Evolutionary conservation across 2,329 filamentous ascomycete genomes (phyloP).

Genomic region (Talaromyces verruculosus): DNA sequence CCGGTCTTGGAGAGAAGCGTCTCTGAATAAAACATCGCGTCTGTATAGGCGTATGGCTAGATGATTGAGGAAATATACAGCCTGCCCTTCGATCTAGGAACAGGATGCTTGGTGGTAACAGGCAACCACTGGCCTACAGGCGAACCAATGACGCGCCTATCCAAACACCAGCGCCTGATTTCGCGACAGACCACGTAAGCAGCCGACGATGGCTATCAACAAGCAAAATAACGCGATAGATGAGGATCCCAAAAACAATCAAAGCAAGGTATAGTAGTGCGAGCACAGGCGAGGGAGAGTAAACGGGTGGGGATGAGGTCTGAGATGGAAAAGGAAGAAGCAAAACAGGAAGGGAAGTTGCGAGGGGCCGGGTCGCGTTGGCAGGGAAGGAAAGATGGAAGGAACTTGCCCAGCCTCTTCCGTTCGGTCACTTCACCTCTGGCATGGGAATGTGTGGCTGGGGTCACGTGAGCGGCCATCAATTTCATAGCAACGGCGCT

Average conservation of each 20-base stretch:
- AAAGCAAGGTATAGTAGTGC: background rate
- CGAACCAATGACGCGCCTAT: slow-evolving; percentile 22
- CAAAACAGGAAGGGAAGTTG: slow-evolving; percentile 19
- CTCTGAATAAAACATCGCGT: slow-evolving; percentile 92
- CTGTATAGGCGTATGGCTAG: slow-evolving; percentile 25
- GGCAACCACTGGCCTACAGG: slow-evolving; percentile 4
- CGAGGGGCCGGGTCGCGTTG: slow-evolving; percentile 22
- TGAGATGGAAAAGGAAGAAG: slow-evolving; percentile 20
- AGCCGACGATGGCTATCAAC: slow-evolving; percentile 1
- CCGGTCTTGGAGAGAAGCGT: slow-evolving; percentile 94
- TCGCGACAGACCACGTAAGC: slow-evolving; percentile 18
- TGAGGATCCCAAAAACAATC: background rate
- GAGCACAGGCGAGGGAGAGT: background rate
- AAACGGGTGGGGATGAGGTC: slow-evolving; percentile 7
- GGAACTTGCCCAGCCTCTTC: slow-evolving; percentile 21
- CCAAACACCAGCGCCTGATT: slow-evolving; percentile 20
- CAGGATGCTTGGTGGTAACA: slow-evolving; percentile 16
- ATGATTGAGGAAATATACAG: slow-evolving; percentile 29
- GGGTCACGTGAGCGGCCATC: slow-evolving; percentile 30
- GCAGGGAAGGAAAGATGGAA: slow-evolving; percentile 2
- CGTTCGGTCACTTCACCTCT: slow-evolving; percentile 1
- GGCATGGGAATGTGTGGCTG: slow-evolving; percentile 30
- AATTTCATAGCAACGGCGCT: slow-evolving; percentile 3
- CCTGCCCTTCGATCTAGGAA: background rate
- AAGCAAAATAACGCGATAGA: background rate